Conservation (phyloP, 2,329 filamentous ascomycete species). For the Penicillium sclerotiorum region DNA sequence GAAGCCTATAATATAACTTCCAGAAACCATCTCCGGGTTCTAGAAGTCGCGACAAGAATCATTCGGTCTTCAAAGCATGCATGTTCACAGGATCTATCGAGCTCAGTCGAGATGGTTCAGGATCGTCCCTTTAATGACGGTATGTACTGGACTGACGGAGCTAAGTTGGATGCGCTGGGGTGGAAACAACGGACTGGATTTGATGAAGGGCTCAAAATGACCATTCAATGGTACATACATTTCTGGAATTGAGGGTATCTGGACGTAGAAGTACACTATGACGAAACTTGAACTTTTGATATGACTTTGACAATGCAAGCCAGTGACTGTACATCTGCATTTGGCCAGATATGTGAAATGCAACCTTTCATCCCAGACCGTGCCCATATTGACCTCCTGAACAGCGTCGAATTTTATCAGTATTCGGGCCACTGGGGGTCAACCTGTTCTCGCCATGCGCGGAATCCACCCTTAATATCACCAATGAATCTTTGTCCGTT, state of each 20-base stretch:
- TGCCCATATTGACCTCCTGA: too few species aligned
- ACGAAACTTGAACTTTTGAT: too few species aligned
- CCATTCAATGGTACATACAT: constrained; percentile 78
- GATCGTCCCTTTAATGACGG: constrained; percentile 80
- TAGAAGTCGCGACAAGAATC: constrained; percentile 67
- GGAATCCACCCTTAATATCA: constrained; percentile 47
- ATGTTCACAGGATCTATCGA: constrained; percentile 52
- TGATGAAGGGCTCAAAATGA: constrained; percentile 63
- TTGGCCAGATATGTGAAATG: too few species aligned
- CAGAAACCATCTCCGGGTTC: constrained; percentile 74
- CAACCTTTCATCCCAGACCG: too few species aligned
- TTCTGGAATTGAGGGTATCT: background rate
- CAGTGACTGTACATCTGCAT: too few species aligned
- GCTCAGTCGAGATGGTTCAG: constrained; percentile 72
- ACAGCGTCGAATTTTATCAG: constrained; percentile 5
- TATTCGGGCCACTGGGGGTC: constrained; percentile 37
- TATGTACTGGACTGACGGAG: constrained; percentile 71
- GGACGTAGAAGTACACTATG: too few species aligned
- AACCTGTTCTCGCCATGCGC: constrained; percentile 46
- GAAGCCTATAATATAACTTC: constrained; percentile 84
- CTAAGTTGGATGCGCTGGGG: constrained; percentile 67
- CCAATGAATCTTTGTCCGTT: constrained; percentile 38
- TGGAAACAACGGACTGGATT: constrained; percentile 71
- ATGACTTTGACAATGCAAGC: too few species aligned
- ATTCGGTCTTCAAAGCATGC: constrained; percentile 64